These are phyloP conservation scores for Lentinus tigrinus DNA, from an alignment of 768 basidiomycete species.

Conservation along the genomic window DNA sequence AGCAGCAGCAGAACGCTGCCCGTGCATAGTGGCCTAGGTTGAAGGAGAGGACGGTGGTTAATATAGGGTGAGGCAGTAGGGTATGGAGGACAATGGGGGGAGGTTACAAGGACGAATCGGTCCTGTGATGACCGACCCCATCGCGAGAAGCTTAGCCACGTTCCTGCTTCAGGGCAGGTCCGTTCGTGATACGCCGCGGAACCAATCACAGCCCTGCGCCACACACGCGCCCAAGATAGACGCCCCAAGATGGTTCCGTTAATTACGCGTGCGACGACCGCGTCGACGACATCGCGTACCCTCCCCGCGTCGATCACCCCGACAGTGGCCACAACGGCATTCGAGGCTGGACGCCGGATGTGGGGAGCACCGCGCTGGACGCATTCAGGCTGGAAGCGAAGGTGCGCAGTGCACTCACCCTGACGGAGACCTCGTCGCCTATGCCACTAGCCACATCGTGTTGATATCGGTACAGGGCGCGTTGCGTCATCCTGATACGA, in stretches of 20 bases:
- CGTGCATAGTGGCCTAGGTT: slow-evolving; percentile 28
- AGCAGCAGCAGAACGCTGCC: slow-evolving; percentile 48
- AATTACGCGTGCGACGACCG: slow-evolving; percentile 5
- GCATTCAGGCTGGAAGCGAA: neutral
- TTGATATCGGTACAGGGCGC: neutral
- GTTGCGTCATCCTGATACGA: neutral
- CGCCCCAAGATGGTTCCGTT: slow-evolving; percentile 17
- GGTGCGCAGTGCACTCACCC: neutral
- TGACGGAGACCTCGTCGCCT: neutral
- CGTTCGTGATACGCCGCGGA: slow-evolving; percentile 6
- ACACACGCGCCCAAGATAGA: slow-evolving; percentile 11
- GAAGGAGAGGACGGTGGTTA: slow-evolving; percentile 20
- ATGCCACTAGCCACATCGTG: neutral
- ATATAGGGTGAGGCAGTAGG: slow-evolving; percentile 16
- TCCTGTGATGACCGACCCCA: slow-evolving; percentile 10
- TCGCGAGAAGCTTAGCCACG: slow-evolving; percentile 18
- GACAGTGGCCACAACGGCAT: neutral
- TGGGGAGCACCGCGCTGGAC: neutral
- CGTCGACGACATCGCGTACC: slow-evolving; percentile 8
- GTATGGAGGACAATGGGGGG: slow-evolving; percentile 25
- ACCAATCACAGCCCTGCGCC: neutral
- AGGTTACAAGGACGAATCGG: slow-evolving; percentile 15
- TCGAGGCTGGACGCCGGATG: neutral
- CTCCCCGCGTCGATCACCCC: slow-evolving; percentile 2
- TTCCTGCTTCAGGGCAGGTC: slow-evolving; percentile 18